These are phyloP conservation scores for Castanea crenata DNA, from an alignment of 306 rosid species.

Conservation along the genomic window DNA sequence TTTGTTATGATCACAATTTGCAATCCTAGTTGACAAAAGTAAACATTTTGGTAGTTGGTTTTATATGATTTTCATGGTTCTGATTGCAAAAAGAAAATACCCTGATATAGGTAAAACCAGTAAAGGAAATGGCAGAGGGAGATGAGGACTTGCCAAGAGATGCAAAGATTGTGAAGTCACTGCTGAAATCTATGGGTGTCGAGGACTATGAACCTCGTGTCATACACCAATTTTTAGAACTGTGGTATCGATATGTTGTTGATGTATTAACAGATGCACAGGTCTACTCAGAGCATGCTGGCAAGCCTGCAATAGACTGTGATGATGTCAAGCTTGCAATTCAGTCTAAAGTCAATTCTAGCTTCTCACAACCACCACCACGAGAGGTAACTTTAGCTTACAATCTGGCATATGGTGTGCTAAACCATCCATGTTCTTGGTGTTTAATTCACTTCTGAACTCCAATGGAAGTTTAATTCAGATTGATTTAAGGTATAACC, in stretches of 20 bases:
- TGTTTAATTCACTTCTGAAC: not conserved
- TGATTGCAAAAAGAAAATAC: too few relatives aligned
- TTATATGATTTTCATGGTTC: too few relatives aligned
- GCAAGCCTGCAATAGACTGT: slow-evolving; percentile 70
- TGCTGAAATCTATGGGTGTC: slow-evolving; percentile 86
- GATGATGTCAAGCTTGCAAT: slow-evolving; percentile 91
- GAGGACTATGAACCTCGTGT: slow-evolving; percentile 87
- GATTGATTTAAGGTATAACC: not conserved
- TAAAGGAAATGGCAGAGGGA: slow-evolving; percentile 56
- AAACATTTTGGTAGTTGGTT: too few relatives aligned
- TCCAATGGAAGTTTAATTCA: not conserved
- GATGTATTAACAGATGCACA: slow-evolving; percentile 87
- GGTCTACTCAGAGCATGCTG: slow-evolving; percentile 89
- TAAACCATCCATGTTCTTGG: not conserved
- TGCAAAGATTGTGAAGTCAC: slow-evolving; percentile 70
- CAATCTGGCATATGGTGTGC: not conserved
- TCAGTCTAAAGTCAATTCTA: slow-evolving; percentile 85
- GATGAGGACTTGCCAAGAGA: slow-evolving; percentile 91
- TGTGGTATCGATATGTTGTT: slow-evolving; percentile 91
- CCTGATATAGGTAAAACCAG: not conserved
- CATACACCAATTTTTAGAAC: slow-evolving; percentile 77
- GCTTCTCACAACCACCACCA: slow-evolving; percentile 96
- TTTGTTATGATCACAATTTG: too few relatives aligned
- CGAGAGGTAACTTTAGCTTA: slow-evolving; percentile 64
- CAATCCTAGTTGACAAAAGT: too few relatives aligned